phyloP scores from a whole-genome alignment of 1,284 basidiomycete genomes.

The Moesziomyces globuligerus region DNA sequence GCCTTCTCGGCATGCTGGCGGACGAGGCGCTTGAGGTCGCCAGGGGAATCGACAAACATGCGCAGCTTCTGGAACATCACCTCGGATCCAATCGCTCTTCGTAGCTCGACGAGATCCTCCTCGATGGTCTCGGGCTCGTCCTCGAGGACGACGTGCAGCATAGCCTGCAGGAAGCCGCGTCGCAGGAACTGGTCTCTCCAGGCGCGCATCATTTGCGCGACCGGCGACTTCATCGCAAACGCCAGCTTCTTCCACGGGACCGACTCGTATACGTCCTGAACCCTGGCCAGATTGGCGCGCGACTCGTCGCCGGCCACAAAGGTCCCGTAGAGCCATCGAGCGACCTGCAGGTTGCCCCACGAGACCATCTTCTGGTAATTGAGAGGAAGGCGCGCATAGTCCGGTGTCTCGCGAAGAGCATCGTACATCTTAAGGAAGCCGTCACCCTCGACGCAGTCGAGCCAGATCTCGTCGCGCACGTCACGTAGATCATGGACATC shows the following conservation, averaged over 20 bases:
- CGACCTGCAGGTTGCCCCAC: conserved; percentile 60
- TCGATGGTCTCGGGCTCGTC: conserved; percentile 61
- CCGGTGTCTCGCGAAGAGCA: conserved; percentile 48
- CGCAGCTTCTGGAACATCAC: conserved; percentile 63
- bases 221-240: conserved; percentile 60
- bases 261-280: conserved; percentile 53
- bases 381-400: conserved; percentile 55
- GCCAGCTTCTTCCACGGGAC: conserved; percentile 63
- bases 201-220: conserved; percentile 50
- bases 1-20: conserved; percentile 57
- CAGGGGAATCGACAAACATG: conserved; percentile 57
- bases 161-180: conserved; percentile 51
- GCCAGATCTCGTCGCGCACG: conserved; percentile 58
- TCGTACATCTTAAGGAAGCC: conserved; percentile 62
- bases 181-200: conserved; percentile 58
- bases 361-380: conserved; percentile 62
- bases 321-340: conserved; percentile 60
- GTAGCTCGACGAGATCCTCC: conserved; percentile 54
- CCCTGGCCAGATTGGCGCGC: conserved; percentile 56
- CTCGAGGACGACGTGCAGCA: conserved; percentile 59
- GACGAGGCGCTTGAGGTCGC: conserved; percentile 62
- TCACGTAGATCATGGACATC: conserved; percentile 61
- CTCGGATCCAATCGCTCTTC: conserved; percentile 51
- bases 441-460: conserved; percentile 62
- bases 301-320: conserved; percentile 63